These are phyloP conservation scores for Phaseolus coccineus DNA, from an alignment of 331 rosid species.

Conservation along the genomic window DNA sequence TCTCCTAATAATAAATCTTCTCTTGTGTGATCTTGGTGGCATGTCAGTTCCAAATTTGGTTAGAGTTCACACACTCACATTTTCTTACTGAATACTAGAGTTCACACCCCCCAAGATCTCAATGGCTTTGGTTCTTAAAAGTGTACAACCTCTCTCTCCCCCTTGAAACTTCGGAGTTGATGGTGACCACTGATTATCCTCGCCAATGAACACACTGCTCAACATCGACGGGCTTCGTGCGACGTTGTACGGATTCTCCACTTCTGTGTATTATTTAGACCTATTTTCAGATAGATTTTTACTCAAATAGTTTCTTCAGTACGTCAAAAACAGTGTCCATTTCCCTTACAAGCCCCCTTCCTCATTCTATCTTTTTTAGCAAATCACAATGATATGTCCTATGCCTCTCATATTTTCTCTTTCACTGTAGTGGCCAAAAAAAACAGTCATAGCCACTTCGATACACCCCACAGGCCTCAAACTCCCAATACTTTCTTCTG, in stretches of 20 bases:
- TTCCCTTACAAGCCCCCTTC: conserved; percentile 23
- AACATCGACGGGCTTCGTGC: conserved; percentile 44
- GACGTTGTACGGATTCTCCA: conserved; percentile 49
- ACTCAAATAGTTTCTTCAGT: conserved; percentile 42
- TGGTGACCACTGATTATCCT: conserved; percentile 54
- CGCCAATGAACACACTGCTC: conserved; percentile 43
- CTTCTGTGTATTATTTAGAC: conserved; percentile 49
- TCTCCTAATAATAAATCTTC: neutral
- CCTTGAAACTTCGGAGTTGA: conserved; percentile 47
- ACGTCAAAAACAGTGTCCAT: conserved; percentile 29
- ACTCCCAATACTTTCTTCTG: neutral
- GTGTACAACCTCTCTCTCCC: neutral
- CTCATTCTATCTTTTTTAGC: conserved; percentile 40
- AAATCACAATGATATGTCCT: conserved; percentile 33
- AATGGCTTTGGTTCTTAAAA: conserved; percentile 26
- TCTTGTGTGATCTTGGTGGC: conserved; percentile 30
- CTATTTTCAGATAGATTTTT: conserved; percentile 49
- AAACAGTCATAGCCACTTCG: too few relatives aligned
- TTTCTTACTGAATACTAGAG: conserved; percentile 31
- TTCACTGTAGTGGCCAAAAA: conserved; percentile 22
- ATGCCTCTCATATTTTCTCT: conserved; percentile 9
- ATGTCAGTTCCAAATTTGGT: conserved; percentile 38
- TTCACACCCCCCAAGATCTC: conserved; percentile 24
- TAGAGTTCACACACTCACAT: conserved; percentile 37
- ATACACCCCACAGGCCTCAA: conserved; percentile 25